These are phyloP conservation scores for Paracoccidioides brasiliensis DNA, from an alignment of 2,329 filamentous ascomycete species.

Conservation along the genomic window DNA sequence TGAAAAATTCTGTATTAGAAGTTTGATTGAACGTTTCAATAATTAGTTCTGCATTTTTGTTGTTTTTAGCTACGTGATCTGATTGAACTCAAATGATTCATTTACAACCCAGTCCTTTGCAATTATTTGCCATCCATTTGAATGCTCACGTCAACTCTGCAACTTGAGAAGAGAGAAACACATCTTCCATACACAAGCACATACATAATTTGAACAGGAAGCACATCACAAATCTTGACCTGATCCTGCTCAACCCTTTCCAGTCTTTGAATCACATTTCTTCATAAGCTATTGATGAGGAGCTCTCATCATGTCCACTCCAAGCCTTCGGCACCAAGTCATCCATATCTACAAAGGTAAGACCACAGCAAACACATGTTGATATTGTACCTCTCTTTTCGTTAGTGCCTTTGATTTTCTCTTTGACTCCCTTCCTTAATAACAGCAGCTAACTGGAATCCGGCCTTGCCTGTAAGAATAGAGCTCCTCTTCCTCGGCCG, in stretches of 20 bases:
- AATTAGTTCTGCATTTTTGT: too few species aligned
- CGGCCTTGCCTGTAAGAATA: constrained; percentile 22
- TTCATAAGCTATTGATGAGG: too few species aligned
- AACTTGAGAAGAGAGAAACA: background rate
- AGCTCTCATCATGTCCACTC: constrained; percentile 30
- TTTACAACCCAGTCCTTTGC: too few species aligned
- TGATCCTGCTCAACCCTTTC: background rate
- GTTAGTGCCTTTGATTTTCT: too few species aligned
- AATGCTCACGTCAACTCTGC: background rate
- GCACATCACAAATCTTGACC: background rate
- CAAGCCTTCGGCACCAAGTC: constrained; percentile 58
- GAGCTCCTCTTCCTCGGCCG: constrained; percentile 74
- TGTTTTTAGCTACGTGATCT: too few species aligned
- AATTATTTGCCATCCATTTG: background rate
- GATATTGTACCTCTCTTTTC: too few species aligned
- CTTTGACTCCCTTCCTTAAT: too few species aligned
- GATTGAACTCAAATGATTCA: too few species aligned
- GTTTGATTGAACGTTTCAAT: too few species aligned
- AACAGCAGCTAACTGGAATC: too few species aligned
- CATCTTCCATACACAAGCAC: background rate
- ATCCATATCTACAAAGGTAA: constrained; percentile 80
- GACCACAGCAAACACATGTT: background rate
- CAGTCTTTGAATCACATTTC: background rate
- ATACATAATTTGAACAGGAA: background rate
- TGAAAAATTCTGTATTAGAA: too few species aligned